Conservation (phyloP, 768 basidiomycete genomes). For the Psilocybe cubensis region DNA sequence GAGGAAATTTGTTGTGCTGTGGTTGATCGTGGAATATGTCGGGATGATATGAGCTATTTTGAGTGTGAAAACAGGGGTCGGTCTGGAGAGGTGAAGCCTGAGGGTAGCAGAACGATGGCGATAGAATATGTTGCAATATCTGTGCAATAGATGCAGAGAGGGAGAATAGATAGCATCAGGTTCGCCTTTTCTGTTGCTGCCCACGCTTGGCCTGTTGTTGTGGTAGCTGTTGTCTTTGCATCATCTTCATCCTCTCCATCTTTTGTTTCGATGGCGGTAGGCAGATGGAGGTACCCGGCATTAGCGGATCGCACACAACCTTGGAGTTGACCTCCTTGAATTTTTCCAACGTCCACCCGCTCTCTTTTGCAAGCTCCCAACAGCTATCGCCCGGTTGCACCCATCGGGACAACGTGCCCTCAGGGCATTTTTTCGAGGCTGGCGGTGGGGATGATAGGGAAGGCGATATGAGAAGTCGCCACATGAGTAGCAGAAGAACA, state of each 20-base stretch:
- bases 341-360: constrained; percentile 54
- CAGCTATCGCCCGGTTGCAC: constrained; percentile 66
- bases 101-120: not conserved
- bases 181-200: too few relatives aligned
- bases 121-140: too few relatives aligned
- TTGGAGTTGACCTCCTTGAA: constrained; percentile 55
- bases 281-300: constrained; percentile 64
- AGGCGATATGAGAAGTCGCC: constrained; percentile 57
- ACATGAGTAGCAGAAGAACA: constrained; percentile 63
- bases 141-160: too few relatives aligned
- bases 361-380: constrained; percentile 58
- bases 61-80: not conserved
- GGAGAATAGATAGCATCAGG: too few relatives aligned
- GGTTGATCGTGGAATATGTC: not conserved
- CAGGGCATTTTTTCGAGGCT: constrained; percentile 37
- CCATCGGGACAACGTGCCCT: constrained; percentile 47
- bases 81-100: not conserved
- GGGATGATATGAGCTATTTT: not conserved
- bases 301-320: constrained; percentile 58
- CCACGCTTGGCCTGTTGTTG: not conserved
- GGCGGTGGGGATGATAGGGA: constrained; percentile 29
- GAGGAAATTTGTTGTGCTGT: not conserved
- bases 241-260: not conserved
- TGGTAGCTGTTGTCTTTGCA: not conserved
- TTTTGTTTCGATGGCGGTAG: constrained; percentile 40